Evolutionary conservation across 257 asterid genomes (phyloP).

Genomic region (Galeopsis tetrahit): DNA sequence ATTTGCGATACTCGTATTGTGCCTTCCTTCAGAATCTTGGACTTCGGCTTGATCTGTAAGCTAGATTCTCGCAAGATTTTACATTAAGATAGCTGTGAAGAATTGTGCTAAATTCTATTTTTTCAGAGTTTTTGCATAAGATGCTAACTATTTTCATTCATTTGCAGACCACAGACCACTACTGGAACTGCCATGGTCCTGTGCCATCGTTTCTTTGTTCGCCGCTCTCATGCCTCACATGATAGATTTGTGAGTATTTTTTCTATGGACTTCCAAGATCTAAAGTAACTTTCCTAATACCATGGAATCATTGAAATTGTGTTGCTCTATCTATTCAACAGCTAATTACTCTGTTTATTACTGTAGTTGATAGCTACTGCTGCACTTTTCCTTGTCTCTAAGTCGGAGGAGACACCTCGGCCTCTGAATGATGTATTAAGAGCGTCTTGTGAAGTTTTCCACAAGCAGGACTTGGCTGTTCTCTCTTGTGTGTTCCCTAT

Average conservation of each 20-base stretch:
- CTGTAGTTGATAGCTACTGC: conserved; percentile 95
- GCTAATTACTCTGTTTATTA: conserved; percentile 31
- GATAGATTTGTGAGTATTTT: conserved; percentile 83
- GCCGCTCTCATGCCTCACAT: conserved; percentile 93
- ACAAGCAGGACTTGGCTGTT: conserved; percentile 71
- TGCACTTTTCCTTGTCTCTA: conserved; percentile 83
- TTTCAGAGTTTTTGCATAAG: neutral
- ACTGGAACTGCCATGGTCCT: conserved; percentile 94
- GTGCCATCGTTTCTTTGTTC: conserved; percentile 92
- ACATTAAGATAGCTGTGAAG: conserved; percentile 4
- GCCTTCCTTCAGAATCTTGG: conserved; percentile 94
- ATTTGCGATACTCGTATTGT: conserved; percentile 88
- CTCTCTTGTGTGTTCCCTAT: conserved; percentile 72
- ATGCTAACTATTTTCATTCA: neutral
- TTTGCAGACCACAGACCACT: conserved; percentile 92
- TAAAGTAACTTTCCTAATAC: conserved; percentile 10
- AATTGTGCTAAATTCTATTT: conserved; percentile 3
- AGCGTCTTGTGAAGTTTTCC: conserved; percentile 74
- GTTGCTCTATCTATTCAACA: conserved; percentile 30
- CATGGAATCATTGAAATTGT: conserved; percentile 17
- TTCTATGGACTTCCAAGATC: conserved; percentile 23
- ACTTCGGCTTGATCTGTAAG: conserved; percentile 84
- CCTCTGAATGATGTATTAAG: conserved; percentile 81
- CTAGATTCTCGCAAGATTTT: conserved; percentile 24
- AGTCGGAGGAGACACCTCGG: conserved; percentile 92